These are phyloP conservation scores for Pelargonium fulgidum DNA, from an alignment of 441 rosid genomes.

Conservation along the genomic window DNA sequence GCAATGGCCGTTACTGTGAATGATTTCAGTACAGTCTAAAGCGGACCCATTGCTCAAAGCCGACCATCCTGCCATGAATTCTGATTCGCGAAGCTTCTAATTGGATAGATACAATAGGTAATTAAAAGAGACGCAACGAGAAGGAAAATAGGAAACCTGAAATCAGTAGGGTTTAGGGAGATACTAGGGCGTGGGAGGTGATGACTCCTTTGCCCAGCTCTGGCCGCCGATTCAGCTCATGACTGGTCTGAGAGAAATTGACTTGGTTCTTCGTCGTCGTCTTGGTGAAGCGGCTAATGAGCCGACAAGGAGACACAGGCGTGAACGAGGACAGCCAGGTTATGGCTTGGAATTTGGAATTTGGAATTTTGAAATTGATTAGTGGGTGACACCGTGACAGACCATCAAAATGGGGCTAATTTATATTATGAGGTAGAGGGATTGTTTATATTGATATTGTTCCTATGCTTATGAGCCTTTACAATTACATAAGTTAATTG, in stretches of 20 bases:
- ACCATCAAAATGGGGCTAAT: too few relatives aligned
- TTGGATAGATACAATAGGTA: neutral
- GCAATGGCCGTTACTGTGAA: constrained; percentile 20
- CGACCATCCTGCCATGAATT: constrained; percentile 56
- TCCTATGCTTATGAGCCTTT: too few relatives aligned
- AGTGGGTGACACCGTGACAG: neutral
- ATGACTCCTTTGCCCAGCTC: neutral
- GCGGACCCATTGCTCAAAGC: constrained; percentile 33
- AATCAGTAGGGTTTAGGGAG: too few relatives aligned
- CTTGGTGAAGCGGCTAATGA: neutral
- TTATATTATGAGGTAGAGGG: too few relatives aligned
- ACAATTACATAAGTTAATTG: too few relatives aligned
- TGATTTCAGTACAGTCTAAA: constrained; percentile 26
- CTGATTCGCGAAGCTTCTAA: neutral
- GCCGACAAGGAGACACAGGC: constrained; percentile 2
- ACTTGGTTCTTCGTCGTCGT: neutral
- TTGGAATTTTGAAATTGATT: constrained; percentile 1
- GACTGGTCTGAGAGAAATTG: neutral
- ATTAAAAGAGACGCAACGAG: neutral
- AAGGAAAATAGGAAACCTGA: neutral
- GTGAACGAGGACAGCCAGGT: neutral
- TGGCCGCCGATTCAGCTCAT: neutral
- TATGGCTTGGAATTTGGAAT: constrained; percentile 5
- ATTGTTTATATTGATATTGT: too few relatives aligned
- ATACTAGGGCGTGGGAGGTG: neutral